These are phyloP conservation scores for Amaranthus cruentus DNA, from an alignment of 148 eudicot genomes.

Conservation along the genomic window DNA sequence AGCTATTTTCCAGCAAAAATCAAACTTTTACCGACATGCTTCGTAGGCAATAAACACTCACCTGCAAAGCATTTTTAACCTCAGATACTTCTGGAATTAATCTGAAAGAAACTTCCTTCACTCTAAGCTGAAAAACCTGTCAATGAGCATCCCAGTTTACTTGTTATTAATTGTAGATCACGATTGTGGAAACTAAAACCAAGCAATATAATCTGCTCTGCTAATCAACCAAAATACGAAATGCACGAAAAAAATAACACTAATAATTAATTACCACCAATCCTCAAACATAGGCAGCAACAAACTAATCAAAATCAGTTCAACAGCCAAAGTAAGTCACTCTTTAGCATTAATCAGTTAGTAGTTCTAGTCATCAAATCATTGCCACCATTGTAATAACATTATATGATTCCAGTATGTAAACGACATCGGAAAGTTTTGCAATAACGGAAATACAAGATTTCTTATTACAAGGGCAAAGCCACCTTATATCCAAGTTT, in stretches of 20 bases:
- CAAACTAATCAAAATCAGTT: neutral
- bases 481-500: too few relatives aligned
- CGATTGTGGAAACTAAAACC: neutral
- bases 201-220: neutral
- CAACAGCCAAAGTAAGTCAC: too few relatives aligned
- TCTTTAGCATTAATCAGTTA: too few relatives aligned
- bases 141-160: constrained; percentile 22
- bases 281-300: neutral
- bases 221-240: neutral
- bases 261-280: neutral
- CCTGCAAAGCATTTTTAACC: constrained; percentile 70
- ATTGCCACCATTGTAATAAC: too few relatives aligned
- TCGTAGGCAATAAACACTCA: constrained; percentile 23
- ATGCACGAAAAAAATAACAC: neutral
- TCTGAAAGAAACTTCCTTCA: constrained; percentile 88
- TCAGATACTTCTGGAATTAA: constrained; percentile 80
- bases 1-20: neutral
- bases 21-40: neutral
- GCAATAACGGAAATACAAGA: too few relatives aligned
- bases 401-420: too few relatives aligned
- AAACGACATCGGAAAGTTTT: too few relatives aligned
- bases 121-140: constrained; percentile 78
- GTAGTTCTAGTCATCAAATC: too few relatives aligned
- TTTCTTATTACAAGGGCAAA: too few relatives aligned
- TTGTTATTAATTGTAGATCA: constrained; percentile 7